These are phyloP conservation scores for Chiua sp. DNA, from an alignment of 1,284 basidiomycete species.

Conservation along the genomic window DNA sequence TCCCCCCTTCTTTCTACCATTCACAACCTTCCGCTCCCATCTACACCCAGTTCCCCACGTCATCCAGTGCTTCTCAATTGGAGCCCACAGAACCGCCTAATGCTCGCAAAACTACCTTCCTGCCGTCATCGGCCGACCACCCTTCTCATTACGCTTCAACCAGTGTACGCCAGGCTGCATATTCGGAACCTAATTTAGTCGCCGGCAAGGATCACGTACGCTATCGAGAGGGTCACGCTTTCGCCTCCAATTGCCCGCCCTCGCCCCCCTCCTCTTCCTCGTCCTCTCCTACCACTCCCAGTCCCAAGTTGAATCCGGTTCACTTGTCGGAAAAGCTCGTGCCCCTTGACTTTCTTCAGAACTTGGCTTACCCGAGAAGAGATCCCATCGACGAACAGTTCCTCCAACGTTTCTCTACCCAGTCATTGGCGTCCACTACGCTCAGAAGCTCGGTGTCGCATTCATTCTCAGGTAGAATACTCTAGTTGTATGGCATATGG, in stretches of 20 bases:
- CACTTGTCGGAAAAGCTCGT: slow-evolving; percentile 50
- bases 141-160: slow-evolving; percentile 23
- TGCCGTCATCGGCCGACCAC: slow-evolving; percentile 35
- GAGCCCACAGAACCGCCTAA: slow-evolving; percentile 25
- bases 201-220: slow-evolving; percentile 24
- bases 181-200: slow-evolving; percentile 37
- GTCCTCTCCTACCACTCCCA: slow-evolving; percentile 37
- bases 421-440: slow-evolving; percentile 25
- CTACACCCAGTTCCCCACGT: slow-evolving; percentile 40
- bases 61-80: slow-evolving; percentile 31
- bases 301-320: slow-evolving; percentile 34
- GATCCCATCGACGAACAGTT: slow-evolving; percentile 65
- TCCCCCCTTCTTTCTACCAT: slow-evolving; percentile 33
- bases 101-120: slow-evolving; percentile 33
- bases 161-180: slow-evolving; percentile 36
- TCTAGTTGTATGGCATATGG: slow-evolving; percentile 13
- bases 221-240: slow-evolving; percentile 21
- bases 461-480: slow-evolving; percentile 36
- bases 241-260: slow-evolving; percentile 23
- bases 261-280: slow-evolving; percentile 37
- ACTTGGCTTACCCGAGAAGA: slow-evolving; percentile 51
- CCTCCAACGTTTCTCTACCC: slow-evolving; percentile 54
- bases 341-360: slow-evolving; percentile 64
- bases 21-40: slow-evolving; percentile 25
- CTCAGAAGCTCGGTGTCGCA: slow-evolving; percentile 29